Evolutionary conservation across 108 stramenopile species (phyloP).

Genomic region (Skeletonema tropicum): DNA sequence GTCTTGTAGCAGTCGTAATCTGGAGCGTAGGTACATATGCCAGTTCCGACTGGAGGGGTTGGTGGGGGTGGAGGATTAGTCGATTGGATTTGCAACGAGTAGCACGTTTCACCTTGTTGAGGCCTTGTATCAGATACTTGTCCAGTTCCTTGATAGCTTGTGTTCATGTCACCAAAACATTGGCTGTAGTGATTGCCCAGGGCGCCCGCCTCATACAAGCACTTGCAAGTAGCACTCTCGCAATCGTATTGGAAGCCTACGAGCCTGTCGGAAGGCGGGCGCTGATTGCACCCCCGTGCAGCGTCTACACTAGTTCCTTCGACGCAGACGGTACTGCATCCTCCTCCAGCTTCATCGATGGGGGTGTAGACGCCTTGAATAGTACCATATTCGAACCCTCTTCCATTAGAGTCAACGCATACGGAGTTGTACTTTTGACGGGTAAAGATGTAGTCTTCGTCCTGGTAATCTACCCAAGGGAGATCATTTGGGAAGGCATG

Average conservation of each 20-base stretch:
- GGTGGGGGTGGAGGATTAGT: neutral
- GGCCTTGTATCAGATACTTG: neutral
- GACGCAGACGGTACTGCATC: slow-evolving; percentile 1
- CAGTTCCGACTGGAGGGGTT: neutral
- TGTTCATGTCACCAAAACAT: neutral
- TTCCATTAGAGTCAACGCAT: neutral
- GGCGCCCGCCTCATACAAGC: slow-evolving; percentile 2
- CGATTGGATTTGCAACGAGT: slow-evolving; percentile 4
- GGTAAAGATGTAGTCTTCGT: neutral
- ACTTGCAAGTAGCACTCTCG: neutral
- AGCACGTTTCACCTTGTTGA: slow-evolving; percentile 9
- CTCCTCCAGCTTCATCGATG: neutral
- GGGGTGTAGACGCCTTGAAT: slow-evolving; percentile 1
- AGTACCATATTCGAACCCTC: slow-evolving; percentile 1
- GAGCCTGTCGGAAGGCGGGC: neutral
- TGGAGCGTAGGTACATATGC: slow-evolving; percentile 15
- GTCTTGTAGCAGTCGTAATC: slow-evolving; percentile 13
- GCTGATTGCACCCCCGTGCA: neutral
- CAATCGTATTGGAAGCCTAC: slow-evolving; percentile 15
- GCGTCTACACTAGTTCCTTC: neutral
- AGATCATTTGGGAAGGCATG: slow-evolving; percentile 2
- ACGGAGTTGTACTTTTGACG: slow-evolving; percentile 12
- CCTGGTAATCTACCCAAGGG: slow-evolving; percentile 6
- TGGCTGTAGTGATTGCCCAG: neutral
- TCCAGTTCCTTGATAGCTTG: neutral